Base-by-base conservation (phyloP, 768 basidiomycete species). In the Trametes cinnabarina region DNA sequence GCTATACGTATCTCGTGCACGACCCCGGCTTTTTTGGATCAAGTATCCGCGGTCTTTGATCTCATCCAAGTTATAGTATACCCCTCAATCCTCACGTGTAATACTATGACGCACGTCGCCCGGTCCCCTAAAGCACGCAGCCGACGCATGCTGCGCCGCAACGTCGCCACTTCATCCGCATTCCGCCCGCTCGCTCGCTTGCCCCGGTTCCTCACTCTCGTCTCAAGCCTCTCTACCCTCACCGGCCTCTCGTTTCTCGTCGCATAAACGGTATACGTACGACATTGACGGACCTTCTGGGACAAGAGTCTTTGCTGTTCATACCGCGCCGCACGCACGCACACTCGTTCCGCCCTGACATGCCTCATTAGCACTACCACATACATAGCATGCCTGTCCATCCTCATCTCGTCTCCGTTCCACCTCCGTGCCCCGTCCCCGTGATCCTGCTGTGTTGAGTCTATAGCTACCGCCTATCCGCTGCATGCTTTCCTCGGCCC, bases 21-120 rank as follows among this genome's bases (percentile, higher is more conserved):
- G 57, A 58, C 64, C 52, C 30, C 58, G 57, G 58, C 60, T 62
- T 59, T 65, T 67, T 70, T 69, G 70, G 70, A 71, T 69, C 66
- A 66, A 64, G 65, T 66, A 66, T 70, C 66, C 66, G 62, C 63
- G 65, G 69, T 66, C 65, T 68, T 65, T 60, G 65, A 60, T 60
- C 53, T 63, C 63, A 65, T 63, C 57, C 66, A 66, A 70, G 65
- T 71, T 69, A 69, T 69, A 69, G 66, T 69, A 69, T 69, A 69
- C 68, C 68, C 68, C 66, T 63, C 68, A 67, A 72, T 73, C 70
- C 62, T 58, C 68, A 74, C 70, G 65, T 74, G 73, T 74, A 74
- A 73, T 74, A 69, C 66, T 74, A 74, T 74, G 65, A 68, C 64
- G 66, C 65, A 66, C 66, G 63, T 57, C 58, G 62, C 67, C 60